Evolutionary conservation across 495 filamentous ascomycete genomes (phyloP), one percentile per base, ranked within the genome.

Genomic region (Aspergillus homomorphus): DNA sequence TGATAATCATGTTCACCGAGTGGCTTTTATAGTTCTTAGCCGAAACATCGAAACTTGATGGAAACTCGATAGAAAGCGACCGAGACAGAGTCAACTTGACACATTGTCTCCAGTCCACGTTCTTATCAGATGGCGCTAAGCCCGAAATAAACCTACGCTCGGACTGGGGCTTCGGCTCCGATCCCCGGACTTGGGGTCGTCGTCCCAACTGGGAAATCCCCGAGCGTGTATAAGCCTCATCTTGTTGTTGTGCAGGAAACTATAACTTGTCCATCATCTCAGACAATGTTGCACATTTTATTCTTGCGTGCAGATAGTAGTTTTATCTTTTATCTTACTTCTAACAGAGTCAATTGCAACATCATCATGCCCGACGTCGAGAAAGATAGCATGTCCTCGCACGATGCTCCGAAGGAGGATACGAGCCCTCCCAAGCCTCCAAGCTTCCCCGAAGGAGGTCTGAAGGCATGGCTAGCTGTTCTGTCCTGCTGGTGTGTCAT

Each of bases 401-500:
- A 38, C 23, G 8, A 48, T 12, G 10, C 45, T 23, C 19, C 20
- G 8, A 48, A 8, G 6, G 45, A 23, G 0, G 23, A 51, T 4
- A 4, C 48, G 5, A 38, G 33, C 33, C 5, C 33, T 5, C 48
- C 48, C 2, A 51, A 51, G 20, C 48, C 48, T 0, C 23, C 48
- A 7, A n/a, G 0, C 5, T 51, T 51, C 18, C 83, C 83, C 0
- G 82, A 86, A 58, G 80, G 80, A 16, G 83, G 83, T 6, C 12
- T 73, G 14, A 66, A 73, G 48, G 83, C 80, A 7, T 86, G 83
- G 82, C 74, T 84, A 38, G 81, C 83, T 0, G 80, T 84, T 3
- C 57, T 82, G 10, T 77, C 77, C 10, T 79, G 80, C 19, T 86
- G 82, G 70, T 80, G 76, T 66, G 74, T 78, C 55, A 82, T 85